Percentiles rank a stretch among this genome's conserved stretches.
phyloP scores from a whole-genome alignment of 768 basidiomycete species.

The Lactifluus echinatus region DNA sequence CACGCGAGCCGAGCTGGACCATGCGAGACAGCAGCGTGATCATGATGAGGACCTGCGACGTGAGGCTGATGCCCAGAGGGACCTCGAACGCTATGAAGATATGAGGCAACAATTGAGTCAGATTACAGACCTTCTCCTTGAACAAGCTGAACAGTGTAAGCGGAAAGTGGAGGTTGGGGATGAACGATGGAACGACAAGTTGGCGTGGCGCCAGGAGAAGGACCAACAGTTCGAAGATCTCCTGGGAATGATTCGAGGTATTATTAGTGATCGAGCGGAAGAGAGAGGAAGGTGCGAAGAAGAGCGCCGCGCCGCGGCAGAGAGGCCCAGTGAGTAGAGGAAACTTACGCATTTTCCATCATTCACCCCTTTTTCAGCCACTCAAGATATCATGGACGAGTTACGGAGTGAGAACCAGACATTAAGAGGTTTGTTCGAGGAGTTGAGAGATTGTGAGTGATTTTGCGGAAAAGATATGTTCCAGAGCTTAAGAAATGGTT shows the following conservation, averaged over 20 bases:
- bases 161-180: constrained; percentile 55
- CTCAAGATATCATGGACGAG: constrained; percentile 53
- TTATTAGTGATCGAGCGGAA: constrained; percentile 47
- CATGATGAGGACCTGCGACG: constrained; percentile 55
- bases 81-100: constrained; percentile 50
- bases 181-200: constrained; percentile 55
- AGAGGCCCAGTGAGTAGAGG: constrained; percentile 43
- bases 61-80: constrained; percentile 51
- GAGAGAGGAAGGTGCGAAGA: constrained; percentile 47
- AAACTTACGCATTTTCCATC: constrained; percentile 7
- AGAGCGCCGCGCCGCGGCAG: constrained; percentile 41
- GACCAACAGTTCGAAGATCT: constrained; percentile 49
- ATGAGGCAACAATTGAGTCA: constrained; percentile 56
- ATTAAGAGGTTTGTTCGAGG: constrained; percentile 45
- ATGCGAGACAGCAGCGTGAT: constrained; percentile 48
- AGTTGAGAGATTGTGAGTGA: constrained; percentile 49
- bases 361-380: constrained; percentile 31
- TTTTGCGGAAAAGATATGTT: neutral
- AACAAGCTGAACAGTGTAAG: constrained; percentile 51
- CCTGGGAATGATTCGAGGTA: constrained; percentile 50
- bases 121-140: constrained; percentile 64
- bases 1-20: constrained; percentile 50
- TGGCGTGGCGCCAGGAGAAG: constrained; percentile 47
- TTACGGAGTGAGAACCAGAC: constrained; percentile 51
- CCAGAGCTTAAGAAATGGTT: neutral